Percentiles rank a stretch among this genome's conserved stretches.
These are phyloP conservation scores for Pulveroboletus sp. DNA, from an alignment of 768 basidiomycete genomes.

Conservation along the genomic window DNA sequence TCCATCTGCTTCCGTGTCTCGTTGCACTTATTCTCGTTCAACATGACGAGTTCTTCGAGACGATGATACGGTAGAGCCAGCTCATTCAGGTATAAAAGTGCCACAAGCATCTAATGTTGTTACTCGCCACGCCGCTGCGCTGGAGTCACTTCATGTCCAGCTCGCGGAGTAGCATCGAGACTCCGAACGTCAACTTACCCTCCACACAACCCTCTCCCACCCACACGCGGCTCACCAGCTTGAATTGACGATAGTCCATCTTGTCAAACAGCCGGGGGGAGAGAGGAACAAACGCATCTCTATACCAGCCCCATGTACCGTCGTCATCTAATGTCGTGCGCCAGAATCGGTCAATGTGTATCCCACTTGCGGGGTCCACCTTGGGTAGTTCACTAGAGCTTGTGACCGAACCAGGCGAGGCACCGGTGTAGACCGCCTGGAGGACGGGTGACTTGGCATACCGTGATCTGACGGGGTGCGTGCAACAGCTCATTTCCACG, in stretches of 20 bases:
- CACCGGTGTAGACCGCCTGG: constrained; percentile 14
- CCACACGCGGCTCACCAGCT: constrained; percentile 35
- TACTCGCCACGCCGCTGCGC: too few species aligned
- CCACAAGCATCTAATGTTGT: too few species aligned
- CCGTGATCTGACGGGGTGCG: constrained; percentile 5
- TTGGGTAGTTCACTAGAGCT: not conserved
- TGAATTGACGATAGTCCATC: constrained; percentile 43
- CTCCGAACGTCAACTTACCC: constrained; percentile 33
- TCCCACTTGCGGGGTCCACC: constrained; percentile 5
- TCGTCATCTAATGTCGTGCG: constrained; percentile 9
- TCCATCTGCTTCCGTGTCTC: too few species aligned
- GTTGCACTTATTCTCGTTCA: too few species aligned
- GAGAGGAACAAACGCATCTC: constrained; percentile 44
- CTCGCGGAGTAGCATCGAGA: constrained; percentile 40
- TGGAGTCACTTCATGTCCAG: constrained; percentile 29
- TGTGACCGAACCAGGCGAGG: not conserved
- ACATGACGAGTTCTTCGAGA: too few species aligned
- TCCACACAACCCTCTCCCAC: constrained; percentile 28
- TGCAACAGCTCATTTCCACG: constrained; percentile 21
- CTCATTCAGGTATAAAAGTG: too few species aligned
- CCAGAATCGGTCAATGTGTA: constrained; percentile 24
- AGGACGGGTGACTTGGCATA: constrained; percentile 6
- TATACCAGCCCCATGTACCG: constrained; percentile 29
- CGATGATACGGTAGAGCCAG: too few species aligned
- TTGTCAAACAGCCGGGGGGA: constrained; percentile 44